Evolutionary conservation across 495 filamentous ascomycete species (phyloP).

Genomic region (Daldinia grandis): DNA sequence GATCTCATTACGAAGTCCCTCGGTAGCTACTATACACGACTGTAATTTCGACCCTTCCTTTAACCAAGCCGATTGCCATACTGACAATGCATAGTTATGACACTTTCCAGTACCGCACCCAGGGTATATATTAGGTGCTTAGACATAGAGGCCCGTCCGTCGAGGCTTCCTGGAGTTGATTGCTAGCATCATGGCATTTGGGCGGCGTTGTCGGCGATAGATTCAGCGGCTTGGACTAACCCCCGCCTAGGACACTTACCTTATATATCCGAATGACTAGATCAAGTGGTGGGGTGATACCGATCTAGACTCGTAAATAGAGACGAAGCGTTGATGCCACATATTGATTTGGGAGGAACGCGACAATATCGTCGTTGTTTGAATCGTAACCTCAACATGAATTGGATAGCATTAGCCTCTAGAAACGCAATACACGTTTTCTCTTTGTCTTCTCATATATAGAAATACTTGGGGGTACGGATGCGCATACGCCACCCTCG

Average conservation of each 20-base stretch:
- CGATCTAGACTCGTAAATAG: constrained; percentile 32
- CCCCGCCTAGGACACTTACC: constrained; percentile 34
- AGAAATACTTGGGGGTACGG: no score
- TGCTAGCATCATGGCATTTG: constrained; percentile 47
- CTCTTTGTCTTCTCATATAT: no score
- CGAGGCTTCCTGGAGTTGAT: constrained; percentile 35
- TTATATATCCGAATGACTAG: constrained; percentile 39
- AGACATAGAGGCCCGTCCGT: constrained; percentile 16
- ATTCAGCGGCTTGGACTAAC: constrained; percentile 40
- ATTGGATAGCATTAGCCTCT: neutral
- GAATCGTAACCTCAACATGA: neutral
- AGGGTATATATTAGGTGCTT: constrained; percentile 72
- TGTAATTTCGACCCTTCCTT: constrained; percentile 55
- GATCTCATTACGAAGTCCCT: constrained; percentile 74
- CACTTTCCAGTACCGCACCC: constrained; percentile 81
- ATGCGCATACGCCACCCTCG: no score
- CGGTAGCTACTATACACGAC: constrained; percentile 80
- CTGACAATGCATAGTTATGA: constrained; percentile 65
- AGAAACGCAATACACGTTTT: neutral
- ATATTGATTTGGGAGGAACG: neutral
- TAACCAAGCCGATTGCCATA: neutral
- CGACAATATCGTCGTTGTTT: neutral
- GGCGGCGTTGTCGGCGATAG: constrained; percentile 49
- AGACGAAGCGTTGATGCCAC: constrained; percentile 12
- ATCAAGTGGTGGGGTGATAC: constrained; percentile 21